These are phyloP conservation scores for Aegilops tauschii DNA, from an alignment of 176 grass and related monocot genomes.

Conservation along the genomic window DNA sequence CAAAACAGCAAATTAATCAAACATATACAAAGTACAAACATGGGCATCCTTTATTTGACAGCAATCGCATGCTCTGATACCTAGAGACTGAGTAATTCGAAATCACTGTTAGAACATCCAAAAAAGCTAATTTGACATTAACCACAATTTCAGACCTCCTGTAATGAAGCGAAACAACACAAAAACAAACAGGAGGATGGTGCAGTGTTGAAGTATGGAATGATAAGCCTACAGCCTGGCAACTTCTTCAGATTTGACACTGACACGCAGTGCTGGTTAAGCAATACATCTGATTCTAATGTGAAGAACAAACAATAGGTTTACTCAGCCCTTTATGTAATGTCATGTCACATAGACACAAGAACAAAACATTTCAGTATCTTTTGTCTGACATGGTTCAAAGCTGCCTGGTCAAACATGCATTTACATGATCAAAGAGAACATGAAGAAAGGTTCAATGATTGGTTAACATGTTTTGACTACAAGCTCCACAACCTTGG, in stretches of 20 bases:
- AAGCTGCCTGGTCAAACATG: not conserved
- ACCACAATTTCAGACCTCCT: not conserved
- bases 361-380: not conserved
- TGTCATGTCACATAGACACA: not conserved
- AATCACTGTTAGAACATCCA: not conserved
- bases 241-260: slow-evolving; percentile 2
- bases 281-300: not conserved
- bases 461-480: not conserved
- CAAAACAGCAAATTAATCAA: not conserved
- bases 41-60: not conserved
- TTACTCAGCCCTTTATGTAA: not conserved
- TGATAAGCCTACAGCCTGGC: not conserved
- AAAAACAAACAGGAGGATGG: not conserved
- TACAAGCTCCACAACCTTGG: not conserved
- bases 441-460: not conserved
- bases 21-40: not conserved
- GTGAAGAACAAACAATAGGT: not conserved
- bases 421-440: not conserved
- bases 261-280: not conserved
- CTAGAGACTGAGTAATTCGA: not conserved
- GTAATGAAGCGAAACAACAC: not conserved
- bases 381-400: slow-evolving; percentile 5
- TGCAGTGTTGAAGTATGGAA: not conserved
- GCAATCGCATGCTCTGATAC: not conserved
- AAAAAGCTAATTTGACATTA: slow-evolving; percentile 25